Conservation (phyloP, 208 protist genomes). For the Trypanosomatidae sp. region DNA sequence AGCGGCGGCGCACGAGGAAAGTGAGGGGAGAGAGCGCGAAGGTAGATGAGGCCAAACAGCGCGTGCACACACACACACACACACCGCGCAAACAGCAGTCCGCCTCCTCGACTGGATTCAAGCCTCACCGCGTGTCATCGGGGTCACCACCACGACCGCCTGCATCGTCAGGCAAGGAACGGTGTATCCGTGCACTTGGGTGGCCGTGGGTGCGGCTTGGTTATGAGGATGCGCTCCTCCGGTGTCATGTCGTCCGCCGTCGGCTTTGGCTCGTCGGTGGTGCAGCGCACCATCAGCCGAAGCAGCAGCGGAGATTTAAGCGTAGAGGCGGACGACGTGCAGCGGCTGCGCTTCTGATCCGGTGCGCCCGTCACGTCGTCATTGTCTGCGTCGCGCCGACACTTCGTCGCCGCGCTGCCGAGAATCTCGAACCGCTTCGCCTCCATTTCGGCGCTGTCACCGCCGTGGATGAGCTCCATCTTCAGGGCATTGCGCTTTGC, state of each 20-base stretch:
- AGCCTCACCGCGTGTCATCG: background rate
- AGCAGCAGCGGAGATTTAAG: slow-evolving; percentile 68
- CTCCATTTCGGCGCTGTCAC: slow-evolving; percentile 32
- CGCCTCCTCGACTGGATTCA: background rate
- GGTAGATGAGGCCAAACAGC: background rate
- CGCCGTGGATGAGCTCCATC: slow-evolving; percentile 68
- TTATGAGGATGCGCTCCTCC: slow-evolving; percentile 51
- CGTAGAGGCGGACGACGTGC: slow-evolving; percentile 22
- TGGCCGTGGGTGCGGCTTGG: slow-evolving; percentile 76
- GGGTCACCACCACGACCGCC: background rate
- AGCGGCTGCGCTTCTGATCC: background rate
- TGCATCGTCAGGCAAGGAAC: slow-evolving; percentile 44
- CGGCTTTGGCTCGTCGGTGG: slow-evolving; percentile 62
- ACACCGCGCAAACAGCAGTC: background rate
- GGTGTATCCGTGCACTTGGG: slow-evolving; percentile 81
- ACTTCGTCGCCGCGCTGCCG: slow-evolving; percentile 52
- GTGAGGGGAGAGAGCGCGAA: background rate
- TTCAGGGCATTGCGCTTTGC: slow-evolving; percentile 84
- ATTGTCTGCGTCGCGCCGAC: slow-evolving; percentile 14
- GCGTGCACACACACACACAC: background rate
- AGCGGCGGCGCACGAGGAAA: background rate
- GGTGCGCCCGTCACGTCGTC: background rate
- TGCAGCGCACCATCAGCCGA: slow-evolving; percentile 70
- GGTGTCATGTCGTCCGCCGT: slow-evolving; percentile 28
- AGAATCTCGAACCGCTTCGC: slow-evolving; percentile 58